Conservation (phyloP, 2,329 filamentous ascomycete species). For the Myriosclerotinia duriaeana region DNA sequence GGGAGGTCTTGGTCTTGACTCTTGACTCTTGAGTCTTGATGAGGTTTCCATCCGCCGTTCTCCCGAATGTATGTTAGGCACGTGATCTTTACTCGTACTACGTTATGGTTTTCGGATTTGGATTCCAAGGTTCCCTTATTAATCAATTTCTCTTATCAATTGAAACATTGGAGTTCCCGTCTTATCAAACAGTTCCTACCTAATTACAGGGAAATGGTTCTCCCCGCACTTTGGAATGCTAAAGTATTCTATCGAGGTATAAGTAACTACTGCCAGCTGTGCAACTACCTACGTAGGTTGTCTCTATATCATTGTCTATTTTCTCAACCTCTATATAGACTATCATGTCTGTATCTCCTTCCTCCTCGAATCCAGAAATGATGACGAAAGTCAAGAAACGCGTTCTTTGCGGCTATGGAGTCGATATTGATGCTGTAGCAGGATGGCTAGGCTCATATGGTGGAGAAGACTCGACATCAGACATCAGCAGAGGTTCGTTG, state of each 20-base stretch:
- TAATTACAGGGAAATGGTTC: not conserved
- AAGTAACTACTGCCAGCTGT: not conserved
- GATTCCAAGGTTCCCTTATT: not conserved
- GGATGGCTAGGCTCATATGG: constrained; percentile 76
- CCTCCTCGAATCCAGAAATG: constrained; percentile 1
- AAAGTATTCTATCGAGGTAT: not conserved
- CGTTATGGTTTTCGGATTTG: no score
- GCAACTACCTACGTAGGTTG: not conserved
- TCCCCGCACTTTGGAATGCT: constrained; percentile 7
- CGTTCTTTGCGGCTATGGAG: constrained; percentile 61
- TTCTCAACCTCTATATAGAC: not conserved
- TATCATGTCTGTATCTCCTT: not conserved
- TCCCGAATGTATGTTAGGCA: not conserved
- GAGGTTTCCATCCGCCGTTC: no score
- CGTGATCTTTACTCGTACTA: not conserved
- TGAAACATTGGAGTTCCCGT: no score
- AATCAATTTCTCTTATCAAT: constrained; percentile 15
- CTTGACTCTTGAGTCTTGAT: no score
- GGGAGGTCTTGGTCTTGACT: not conserved
- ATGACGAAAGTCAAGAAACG: constrained; percentile 49
- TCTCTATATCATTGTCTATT: not conserved
- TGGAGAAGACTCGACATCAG: constrained; percentile 68
- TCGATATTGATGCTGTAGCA: constrained; percentile 74
- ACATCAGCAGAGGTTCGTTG: constrained; percentile 64
- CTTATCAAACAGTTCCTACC: not conserved